These are phyloP conservation scores for Leishmania lainsoni DNA, from an alignment of 208 protist genomes.

Conservation along the genomic window DNA sequence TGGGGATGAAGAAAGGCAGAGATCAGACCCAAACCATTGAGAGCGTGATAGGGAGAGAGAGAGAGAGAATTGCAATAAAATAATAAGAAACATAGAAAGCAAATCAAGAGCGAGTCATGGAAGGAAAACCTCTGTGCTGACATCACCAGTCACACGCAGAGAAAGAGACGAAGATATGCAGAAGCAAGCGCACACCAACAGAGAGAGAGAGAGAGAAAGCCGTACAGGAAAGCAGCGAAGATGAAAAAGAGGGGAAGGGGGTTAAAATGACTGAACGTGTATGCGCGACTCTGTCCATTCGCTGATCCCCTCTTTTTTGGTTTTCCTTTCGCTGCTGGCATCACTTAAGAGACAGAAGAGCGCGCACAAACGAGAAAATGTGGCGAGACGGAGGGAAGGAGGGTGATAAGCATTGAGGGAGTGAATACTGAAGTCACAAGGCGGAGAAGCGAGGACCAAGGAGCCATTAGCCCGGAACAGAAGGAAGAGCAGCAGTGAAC, in stretches of 20 bases:
- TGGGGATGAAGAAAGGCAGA: neutral
- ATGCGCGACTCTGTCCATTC: neutral
- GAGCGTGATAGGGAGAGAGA: neutral
- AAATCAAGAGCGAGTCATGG: neutral
- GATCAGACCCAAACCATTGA: neutral
- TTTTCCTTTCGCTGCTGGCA: neutral
- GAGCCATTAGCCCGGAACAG: neutral
- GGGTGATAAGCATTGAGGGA: neutral
- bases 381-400: neutral
- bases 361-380: neutral
- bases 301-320: neutral
- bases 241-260: neutral
- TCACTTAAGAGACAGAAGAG: neutral
- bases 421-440: neutral
- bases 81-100: slow-evolving; percentile 3
- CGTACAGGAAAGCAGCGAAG: neutral
- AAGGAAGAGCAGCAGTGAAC: neutral
- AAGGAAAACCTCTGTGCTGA: neutral
- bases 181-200: neutral
- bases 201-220: neutral
- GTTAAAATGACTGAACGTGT: neutral
- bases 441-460: neutral
- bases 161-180: neutral
- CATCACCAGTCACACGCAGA: neutral
- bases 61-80: slow-evolving; percentile 12